Evolutionary conservation across 2,329 filamentous ascomycete species (phyloP).

Genomic region (Penicillium sp.): DNA sequence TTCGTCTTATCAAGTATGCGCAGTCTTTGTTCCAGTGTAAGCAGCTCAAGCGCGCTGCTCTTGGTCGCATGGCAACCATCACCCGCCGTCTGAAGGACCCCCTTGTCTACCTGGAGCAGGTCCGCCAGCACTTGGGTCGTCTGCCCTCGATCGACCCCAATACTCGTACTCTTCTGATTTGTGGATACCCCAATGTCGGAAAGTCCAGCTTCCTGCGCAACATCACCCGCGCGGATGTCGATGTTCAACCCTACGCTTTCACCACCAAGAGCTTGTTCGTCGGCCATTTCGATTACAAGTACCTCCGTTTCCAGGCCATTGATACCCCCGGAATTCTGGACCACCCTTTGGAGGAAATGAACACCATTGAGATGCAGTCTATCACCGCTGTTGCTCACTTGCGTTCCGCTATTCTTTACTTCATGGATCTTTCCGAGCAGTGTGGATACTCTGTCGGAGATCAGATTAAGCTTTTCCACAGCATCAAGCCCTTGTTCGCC

Average conservation of each 20-base stretch:
- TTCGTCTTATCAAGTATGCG: conserved; percentile 92
- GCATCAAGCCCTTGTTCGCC: conserved; percentile 92
- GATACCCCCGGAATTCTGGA: conserved; percentile 98
- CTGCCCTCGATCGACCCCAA: conserved; percentile 98
- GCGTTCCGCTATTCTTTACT: conserved; percentile 91
- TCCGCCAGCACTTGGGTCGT: conserved; percentile 94
- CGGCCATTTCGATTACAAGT: conserved; percentile 97
- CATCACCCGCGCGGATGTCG: conserved; percentile 90
- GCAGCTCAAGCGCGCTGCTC: conserved; percentile 91
- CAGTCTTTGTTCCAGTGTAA: conserved; percentile 98
- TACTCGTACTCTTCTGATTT: conserved; percentile 91
- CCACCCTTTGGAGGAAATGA: conserved; percentile 98
- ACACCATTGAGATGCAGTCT: conserved; percentile 98
- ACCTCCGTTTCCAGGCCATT: conserved; percentile 84
- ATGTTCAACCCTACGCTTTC: conserved; percentile 97
- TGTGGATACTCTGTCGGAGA: conserved; percentile 91
- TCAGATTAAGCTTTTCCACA: conserved; percentile 93
- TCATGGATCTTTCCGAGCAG: conserved; percentile 96
- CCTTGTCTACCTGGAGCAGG: conserved; percentile 91
- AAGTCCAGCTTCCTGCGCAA: conserved; percentile 95
- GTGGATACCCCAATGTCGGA: conserved; percentile 95
- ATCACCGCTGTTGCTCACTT: conserved; percentile 98
- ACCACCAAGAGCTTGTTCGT: conserved; percentile 97
- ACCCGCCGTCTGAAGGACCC: conserved; percentile 93
- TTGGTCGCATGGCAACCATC: conserved; percentile 98